phyloP scores from a whole-genome alignment of 768 basidiomycete genomes.

The Steccherinum ochraceum region DNA sequence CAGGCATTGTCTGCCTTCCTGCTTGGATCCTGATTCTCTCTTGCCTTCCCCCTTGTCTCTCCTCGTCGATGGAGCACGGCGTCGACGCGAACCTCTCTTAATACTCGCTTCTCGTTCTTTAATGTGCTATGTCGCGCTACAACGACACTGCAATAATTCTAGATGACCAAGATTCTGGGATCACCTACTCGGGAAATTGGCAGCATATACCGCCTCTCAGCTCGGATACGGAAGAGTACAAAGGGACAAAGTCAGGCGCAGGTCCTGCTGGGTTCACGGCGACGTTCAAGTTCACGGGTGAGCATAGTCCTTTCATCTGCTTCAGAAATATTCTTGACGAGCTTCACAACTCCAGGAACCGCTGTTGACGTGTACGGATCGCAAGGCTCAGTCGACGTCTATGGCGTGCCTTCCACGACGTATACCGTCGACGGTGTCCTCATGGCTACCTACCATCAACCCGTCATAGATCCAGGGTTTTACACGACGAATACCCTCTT shows the following conservation, averaged over 20 bases:
- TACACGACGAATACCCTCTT: constrained; percentile 1
- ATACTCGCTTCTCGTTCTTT: too few relatives aligned
- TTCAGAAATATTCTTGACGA: not conserved
- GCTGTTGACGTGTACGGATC: constrained; percentile 11
- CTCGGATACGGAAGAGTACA: constrained; percentile 2
- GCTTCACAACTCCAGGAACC: constrained; percentile 2
- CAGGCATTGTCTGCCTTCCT: too few relatives aligned
- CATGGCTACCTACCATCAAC: constrained; percentile 3
- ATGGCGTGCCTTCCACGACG: constrained; percentile 5
- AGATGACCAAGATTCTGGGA: constrained; percentile 7
- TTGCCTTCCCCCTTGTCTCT: too few relatives aligned
- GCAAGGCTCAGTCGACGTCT: constrained; percentile 6
- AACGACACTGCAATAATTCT: constrained; percentile 9
- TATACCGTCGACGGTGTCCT: constrained; percentile 7
- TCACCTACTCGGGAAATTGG: constrained; percentile 9
- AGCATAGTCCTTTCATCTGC: not conserved
- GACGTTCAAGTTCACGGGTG: constrained; percentile 10
- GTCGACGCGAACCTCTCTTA: not conserved
- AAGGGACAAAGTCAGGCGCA: constrained; percentile 6
- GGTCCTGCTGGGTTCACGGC: constrained; percentile 8
- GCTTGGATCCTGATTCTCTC: too few relatives aligned
- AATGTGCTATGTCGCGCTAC: constrained; percentile 6
- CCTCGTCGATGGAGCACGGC: not conserved
- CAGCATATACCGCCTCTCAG: not conserved
- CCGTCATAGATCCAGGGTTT: constrained; percentile 1